A percentile compares a stretch with the other conserved stretches of the same genome.
Evolutionary conservation across 257 asterid species (phyloP).

Genomic region (Nicotiana paniculata): DNA sequence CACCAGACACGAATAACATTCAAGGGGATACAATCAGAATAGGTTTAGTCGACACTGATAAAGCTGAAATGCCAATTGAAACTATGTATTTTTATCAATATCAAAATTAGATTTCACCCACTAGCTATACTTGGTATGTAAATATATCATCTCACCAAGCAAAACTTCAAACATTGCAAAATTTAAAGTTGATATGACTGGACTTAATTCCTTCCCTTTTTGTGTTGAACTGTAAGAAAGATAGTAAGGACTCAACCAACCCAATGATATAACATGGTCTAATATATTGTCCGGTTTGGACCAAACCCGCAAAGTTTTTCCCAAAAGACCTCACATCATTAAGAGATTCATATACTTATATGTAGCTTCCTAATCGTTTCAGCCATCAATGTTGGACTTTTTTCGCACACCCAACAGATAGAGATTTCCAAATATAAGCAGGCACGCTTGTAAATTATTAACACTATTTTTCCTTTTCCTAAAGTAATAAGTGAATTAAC

Average conservation of each 20-base stretch:
- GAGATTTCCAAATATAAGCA: not conserved
- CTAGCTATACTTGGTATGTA: not conserved
- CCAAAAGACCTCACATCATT: too few species aligned
- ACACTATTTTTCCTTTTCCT: not conserved
- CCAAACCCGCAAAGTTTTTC: too few species aligned
- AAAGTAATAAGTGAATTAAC: not conserved
- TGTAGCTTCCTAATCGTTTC: too few species aligned
- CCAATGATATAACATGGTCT: too few species aligned
- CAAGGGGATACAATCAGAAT: not conserved
- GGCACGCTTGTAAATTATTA: not conserved
- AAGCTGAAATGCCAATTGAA: not conserved
- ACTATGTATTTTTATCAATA: not conserved
- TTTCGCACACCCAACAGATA: too few species aligned
- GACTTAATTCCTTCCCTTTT: not conserved
- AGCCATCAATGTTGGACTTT: too few species aligned
- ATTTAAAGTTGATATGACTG: not conserved
- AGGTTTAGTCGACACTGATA: not conserved
- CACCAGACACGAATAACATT: not conserved
- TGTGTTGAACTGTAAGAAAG: too few species aligned
- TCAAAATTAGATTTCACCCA: not conserved
- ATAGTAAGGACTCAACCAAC: too few species aligned
- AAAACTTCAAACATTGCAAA: not conserved
- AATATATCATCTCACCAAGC: not conserved
- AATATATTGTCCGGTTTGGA: too few species aligned
- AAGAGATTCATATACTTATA: too few species aligned